Percentiles rank a stretch among this genome's conserved stretches.
Conservation (phyloP, 2,329 filamentous ascomycete genomes). For the Cytospora piceicola region DNA sequence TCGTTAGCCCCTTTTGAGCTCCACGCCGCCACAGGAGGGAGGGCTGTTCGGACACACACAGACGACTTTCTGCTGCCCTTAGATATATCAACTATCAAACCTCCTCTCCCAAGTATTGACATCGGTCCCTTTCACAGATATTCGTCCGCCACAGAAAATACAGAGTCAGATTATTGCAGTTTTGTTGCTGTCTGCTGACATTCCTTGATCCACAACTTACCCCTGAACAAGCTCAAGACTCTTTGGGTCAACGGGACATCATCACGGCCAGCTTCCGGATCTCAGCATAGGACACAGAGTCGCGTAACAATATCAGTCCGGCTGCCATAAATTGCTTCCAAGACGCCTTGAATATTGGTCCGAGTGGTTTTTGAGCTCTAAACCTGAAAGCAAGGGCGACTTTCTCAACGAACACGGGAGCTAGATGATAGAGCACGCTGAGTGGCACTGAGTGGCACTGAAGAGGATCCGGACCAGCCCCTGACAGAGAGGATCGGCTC, state of each 20-base stretch:
- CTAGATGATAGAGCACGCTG: constrained; percentile 8
- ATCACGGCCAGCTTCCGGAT: not conserved
- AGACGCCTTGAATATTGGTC: not conserved
- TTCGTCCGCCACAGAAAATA: not conserved
- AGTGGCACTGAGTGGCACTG: constrained; percentile 20
- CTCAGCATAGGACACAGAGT: not conserved
- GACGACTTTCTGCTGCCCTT: not conserved
- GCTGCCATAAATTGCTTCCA: not conserved
- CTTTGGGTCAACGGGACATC: not conserved
- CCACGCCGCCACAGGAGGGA: not conserved
- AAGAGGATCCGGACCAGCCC: constrained; percentile 20
- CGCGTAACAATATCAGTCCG: not conserved
- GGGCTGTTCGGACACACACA: not conserved
- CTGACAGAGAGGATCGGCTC: constrained; percentile 24
- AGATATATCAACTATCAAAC: not conserved
- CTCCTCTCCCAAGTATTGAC: not conserved
- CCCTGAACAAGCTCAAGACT: not conserved
- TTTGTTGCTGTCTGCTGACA: not conserved
- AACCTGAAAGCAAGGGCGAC: not conserved
- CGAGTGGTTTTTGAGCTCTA: not conserved
- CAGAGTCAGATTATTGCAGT: not conserved
- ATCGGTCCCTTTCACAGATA: not conserved
- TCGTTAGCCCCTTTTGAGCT: not conserved
- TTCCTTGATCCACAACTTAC: not conserved
- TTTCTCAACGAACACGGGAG: not conserved